phyloP scores from a whole-genome alignment of 2,329 filamentous ascomycete species.

The Pezicula radicicola region DNA sequence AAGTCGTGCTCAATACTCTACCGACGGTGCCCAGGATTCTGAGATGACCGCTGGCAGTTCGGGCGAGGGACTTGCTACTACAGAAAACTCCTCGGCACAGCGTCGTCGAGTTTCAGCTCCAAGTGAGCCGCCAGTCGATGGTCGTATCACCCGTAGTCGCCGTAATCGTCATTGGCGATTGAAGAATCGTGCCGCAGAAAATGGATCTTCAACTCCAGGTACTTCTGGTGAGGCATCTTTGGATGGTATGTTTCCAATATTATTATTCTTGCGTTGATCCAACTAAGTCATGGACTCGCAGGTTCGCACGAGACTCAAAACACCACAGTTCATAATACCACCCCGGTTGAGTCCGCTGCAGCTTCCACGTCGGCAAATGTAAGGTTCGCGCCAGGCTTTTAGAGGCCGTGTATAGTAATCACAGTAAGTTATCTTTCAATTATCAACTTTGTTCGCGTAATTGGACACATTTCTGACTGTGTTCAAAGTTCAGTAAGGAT shows the following conservation, averaged over 20 bases:
- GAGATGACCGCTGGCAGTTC: constrained; percentile 16
- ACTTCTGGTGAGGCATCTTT: constrained; percentile 13
- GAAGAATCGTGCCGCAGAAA: constrained; percentile 18
- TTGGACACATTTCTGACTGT: no score
- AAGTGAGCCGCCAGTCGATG: constrained; percentile 21
- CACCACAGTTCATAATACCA: background rate
- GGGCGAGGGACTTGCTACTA: constrained; percentile 16
- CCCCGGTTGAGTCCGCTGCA: background rate
- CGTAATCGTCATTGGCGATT: constrained; percentile 26
- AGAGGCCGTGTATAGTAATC: no score
- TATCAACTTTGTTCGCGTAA: no score
- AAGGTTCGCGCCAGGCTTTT: background rate
- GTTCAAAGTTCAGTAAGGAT: no score
- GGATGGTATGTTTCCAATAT: constrained; percentile 2
- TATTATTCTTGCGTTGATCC: no score
- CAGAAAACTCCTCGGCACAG: constrained; percentile 11
- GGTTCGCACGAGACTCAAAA: no score
- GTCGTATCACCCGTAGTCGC: constrained; percentile 12
- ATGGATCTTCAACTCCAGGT: constrained; percentile 6
- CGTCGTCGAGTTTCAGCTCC: constrained; percentile 25
- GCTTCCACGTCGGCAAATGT: background rate
- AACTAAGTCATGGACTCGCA: no score
- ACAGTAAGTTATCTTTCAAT: no score
- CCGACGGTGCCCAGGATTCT: constrained; percentile 20
- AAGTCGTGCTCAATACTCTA: constrained; percentile 10